A percentile compares a stretch with the other conserved stretches of the same genome.
phyloP scores from a whole-genome alignment of 2,329 filamentous ascomycete genomes.

The Niveomyces coronatus region DNA sequence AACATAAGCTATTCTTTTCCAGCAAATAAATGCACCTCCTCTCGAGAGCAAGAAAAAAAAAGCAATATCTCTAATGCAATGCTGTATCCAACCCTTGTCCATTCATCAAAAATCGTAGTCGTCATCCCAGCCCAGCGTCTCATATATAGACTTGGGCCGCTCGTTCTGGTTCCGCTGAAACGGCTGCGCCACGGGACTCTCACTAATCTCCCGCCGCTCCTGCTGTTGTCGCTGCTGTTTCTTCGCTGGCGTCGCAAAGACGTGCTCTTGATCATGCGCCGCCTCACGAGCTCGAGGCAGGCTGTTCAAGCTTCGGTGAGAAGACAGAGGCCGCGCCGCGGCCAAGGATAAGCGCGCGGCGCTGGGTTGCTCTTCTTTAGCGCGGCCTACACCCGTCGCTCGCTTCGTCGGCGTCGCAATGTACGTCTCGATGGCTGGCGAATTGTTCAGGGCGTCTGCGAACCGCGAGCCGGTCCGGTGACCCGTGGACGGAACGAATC shows the following conservation, averaged over 20 bases:
- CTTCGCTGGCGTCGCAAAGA: conserved; percentile 30
- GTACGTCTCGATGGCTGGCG: conserved; percentile 14
- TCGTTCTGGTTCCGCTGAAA: conserved; percentile 7
- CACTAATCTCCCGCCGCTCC: conserved; percentile 7
- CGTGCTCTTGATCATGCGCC: background rate
- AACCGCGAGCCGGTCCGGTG: conserved; percentile 22
- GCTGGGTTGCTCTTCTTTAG: conserved; percentile 15
- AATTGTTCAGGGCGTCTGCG: conserved; percentile 20
- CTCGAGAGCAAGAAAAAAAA: background rate
- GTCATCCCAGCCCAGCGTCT: conserved; percentile 48
- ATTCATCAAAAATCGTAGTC: conserved; percentile 38
- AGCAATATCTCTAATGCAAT: background rate
- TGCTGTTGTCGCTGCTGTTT: conserved; percentile 17
- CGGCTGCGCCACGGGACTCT: conserved; percentile 11
- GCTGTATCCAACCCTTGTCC: conserved; percentile 12
- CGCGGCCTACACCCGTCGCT: conserved; percentile 12
- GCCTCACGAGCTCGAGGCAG: conserved; percentile 7
- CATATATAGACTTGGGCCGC: conserved; percentile 37
- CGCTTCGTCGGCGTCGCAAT: conserved; percentile 11
- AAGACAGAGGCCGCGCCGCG: conserved; percentile 10
- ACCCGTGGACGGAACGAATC: conserved; percentile 32
- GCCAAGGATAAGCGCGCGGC: too few relatives aligned
- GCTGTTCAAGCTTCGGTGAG: conserved; percentile 5
- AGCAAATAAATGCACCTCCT: too few relatives aligned
- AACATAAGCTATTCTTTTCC: too few relatives aligned